Evolutionary conservation across 1,284 basidiomycete species (phyloP).

Genomic region (Microbotryomycetes sp.): DNA sequence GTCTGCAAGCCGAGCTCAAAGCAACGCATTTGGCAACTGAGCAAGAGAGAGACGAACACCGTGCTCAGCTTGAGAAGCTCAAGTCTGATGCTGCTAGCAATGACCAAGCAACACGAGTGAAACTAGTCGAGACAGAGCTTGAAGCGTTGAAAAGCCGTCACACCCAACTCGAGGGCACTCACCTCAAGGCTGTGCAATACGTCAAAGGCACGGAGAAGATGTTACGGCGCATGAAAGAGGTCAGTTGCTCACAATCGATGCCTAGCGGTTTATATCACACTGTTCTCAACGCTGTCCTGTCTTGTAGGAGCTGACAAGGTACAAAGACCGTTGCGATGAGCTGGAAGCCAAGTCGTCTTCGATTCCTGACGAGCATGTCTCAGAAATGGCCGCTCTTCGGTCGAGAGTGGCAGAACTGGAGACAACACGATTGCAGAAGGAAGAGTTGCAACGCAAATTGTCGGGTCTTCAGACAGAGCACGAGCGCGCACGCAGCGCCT

Average conservation of each 20-base stretch:
- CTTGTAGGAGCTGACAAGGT: conserved; percentile 65
- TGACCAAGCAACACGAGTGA: conserved; percentile 25
- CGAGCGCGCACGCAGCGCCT: conserved; percentile 49
- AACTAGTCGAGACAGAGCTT: conserved; percentile 32
- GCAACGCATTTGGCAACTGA: conserved; percentile 2
- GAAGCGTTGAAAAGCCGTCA: conserved; percentile 34
- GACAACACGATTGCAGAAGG: conserved; percentile 52
- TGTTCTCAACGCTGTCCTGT: neutral
- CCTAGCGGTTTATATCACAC: neutral
- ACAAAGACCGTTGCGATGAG: conserved; percentile 68
- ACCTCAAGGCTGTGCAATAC: conserved; percentile 41
- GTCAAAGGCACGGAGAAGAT: conserved; percentile 88
- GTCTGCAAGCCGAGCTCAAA: conserved; percentile 21
- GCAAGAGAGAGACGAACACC: conserved; percentile 7
- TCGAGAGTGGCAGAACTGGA: conserved; percentile 59
- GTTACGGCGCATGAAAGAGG: conserved; percentile 85
- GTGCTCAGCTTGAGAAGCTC: conserved; percentile 5
- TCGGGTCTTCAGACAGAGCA: conserved; percentile 74
- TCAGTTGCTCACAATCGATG: conserved; percentile 37
- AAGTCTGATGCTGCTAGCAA: neutral
- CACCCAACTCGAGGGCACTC: conserved; percentile 36
- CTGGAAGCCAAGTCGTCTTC: conserved; percentile 60
- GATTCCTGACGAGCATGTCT: conserved; percentile 54
- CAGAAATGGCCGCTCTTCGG: conserved; percentile 50
- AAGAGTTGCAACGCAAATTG: conserved; percentile 65